These are phyloP conservation scores for Fusarium multiceps DNA, from an alignment of 2,329 filamentous ascomycete species.

Conservation along the genomic window DNA sequence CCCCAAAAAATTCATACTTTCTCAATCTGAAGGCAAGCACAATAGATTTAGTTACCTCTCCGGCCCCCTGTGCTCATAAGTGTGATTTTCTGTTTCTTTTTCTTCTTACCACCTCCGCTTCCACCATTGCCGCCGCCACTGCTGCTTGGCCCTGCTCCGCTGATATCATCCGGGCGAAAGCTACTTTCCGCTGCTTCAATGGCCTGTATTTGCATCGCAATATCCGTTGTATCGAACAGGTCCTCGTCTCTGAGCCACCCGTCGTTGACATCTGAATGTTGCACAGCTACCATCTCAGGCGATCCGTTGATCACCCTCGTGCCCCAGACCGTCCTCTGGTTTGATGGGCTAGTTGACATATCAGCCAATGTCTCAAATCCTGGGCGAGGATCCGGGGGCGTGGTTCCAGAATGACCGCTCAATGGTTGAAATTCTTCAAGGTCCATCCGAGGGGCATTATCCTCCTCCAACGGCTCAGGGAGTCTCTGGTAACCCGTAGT, in stretches of 20 bases:
- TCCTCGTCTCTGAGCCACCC: slow-evolving; percentile 89
- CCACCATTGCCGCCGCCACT: slow-evolving; percentile 48
- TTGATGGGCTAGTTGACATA: slow-evolving; percentile 83
- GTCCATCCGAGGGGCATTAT: slow-evolving; percentile 56
- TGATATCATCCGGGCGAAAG: slow-evolving; percentile 30
- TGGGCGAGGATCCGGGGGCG: slow-evolving; percentile 67
- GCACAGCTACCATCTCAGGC: slow-evolving; percentile 61
- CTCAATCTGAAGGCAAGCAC: slow-evolving; percentile 4
- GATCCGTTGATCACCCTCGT: slow-evolving; percentile 75
- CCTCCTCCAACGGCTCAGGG: slow-evolving; percentile 55
- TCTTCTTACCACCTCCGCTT: slow-evolving; percentile 65
- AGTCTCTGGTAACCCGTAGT: slow-evolving; percentile 54
- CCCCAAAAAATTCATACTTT: neutral
- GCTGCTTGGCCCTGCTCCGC: slow-evolving; percentile 23
- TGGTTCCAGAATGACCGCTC: slow-evolving; percentile 59
- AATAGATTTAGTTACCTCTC: slow-evolving; percentile 53
- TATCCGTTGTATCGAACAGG: slow-evolving; percentile 71
- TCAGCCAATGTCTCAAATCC: slow-evolving; percentile 77
- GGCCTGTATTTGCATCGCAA: slow-evolving; percentile 69
- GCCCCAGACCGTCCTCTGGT: slow-evolving; percentile 90
- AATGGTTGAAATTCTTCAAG: slow-evolving; percentile 75
- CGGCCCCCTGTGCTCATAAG: slow-evolving; percentile 75
- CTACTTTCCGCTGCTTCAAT: slow-evolving; percentile 55
- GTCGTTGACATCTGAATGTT: slow-evolving; percentile 65
- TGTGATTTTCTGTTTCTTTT: slow-evolving; percentile 79